Evolutionary conservation across 2,329 filamentous ascomycete species (phyloP).

Genomic region (Pseudogymnoascus sp.): DNA sequence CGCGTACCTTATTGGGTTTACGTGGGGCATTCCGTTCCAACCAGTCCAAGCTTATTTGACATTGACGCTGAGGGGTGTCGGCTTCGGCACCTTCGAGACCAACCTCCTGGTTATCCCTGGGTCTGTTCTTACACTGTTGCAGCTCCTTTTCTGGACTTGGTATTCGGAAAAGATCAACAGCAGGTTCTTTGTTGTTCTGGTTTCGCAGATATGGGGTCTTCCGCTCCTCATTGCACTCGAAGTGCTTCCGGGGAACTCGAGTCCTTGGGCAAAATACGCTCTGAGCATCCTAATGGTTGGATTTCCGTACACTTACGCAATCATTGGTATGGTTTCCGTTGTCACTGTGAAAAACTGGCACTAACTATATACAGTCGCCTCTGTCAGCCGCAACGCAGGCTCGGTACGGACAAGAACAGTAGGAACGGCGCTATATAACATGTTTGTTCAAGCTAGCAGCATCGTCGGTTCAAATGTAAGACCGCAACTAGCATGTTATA

Average conservation of each 20-base stretch:
- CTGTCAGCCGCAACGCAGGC: constrained; percentile 50
- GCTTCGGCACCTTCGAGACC: constrained; percentile 19
- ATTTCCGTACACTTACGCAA: constrained; percentile 13
- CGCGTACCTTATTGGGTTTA: constrained; percentile 21
- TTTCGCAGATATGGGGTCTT: constrained; percentile 32
- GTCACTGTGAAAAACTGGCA: constrained; percentile 37
- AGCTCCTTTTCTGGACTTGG: constrained; percentile 37
- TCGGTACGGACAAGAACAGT: constrained; percentile 54
- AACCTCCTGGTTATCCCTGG: constrained; percentile 19
- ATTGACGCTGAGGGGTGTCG: constrained; percentile 15
- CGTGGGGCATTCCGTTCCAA: constrained; percentile 10
- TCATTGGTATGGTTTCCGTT: constrained; percentile 33
- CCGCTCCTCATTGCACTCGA: constrained; percentile 29
- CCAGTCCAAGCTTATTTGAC: constrained; percentile 17
- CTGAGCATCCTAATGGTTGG: constrained; percentile 25
- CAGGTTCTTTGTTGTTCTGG: constrained; percentile 28
- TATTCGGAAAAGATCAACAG: constrained; percentile 34
- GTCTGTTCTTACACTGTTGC: background rate
- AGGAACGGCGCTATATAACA: constrained; percentile 54
- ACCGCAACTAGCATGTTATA: background rate
- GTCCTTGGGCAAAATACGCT: constrained; percentile 23
- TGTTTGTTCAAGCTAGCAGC: constrained; percentile 38
- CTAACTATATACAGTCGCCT: constrained; percentile 37
- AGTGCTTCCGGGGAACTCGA: constrained; percentile 17
- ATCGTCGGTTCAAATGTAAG: constrained; percentile 29